phyloP scores from a whole-genome alignment of 768 basidiomycete genomes.

The Hericium coralloides region DNA sequence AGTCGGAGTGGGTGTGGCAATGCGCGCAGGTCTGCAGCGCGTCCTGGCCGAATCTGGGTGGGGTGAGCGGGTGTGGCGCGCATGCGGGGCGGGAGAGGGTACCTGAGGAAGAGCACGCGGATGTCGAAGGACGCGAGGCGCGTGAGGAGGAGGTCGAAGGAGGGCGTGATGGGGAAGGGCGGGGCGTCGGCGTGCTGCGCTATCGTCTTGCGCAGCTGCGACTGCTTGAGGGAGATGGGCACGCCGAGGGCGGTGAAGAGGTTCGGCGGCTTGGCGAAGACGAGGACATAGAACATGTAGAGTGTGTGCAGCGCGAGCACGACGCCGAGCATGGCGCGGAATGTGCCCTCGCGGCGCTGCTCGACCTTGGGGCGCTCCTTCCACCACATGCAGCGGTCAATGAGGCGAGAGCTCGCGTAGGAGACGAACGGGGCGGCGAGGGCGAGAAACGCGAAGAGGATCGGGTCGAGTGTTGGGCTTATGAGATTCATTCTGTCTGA shows the following conservation, averaged over 20 bases:
- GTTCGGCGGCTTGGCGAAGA: constrained; percentile 8
- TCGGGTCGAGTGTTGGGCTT: neutral
- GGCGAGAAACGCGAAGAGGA: constrained; percentile 3
- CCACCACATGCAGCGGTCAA: too few relatives aligned
- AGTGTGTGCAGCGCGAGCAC: constrained; percentile 9
- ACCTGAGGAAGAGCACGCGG: constrained; percentile 12
- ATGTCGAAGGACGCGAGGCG: constrained; percentile 11
- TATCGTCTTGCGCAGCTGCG: constrained; percentile 2
- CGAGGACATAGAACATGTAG: constrained; percentile 5
- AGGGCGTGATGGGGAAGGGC: neutral
- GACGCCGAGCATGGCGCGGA: constrained; percentile 1
- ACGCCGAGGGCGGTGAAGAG: constrained; percentile 10
- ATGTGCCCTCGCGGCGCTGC: constrained; percentile 2
- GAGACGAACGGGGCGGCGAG: constrained; percentile 1
- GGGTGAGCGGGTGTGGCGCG: neutral
- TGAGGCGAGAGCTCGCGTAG: too few relatives aligned
- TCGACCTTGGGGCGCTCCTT: neutral
- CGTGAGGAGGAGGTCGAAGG: constrained; percentile 8
- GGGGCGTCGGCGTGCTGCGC: neutral
- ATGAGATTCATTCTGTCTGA: neutral
- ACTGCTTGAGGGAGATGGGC: constrained; percentile 5
- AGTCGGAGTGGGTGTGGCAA: constrained; percentile 5
- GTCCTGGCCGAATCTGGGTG: constrained; percentile 8
- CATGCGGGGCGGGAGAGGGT: neutral
- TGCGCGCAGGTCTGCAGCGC: constrained; percentile 10